These are phyloP conservation scores for Tricholomella constricta DNA, from an alignment of 768 basidiomycete species.

Conservation along the genomic window DNA sequence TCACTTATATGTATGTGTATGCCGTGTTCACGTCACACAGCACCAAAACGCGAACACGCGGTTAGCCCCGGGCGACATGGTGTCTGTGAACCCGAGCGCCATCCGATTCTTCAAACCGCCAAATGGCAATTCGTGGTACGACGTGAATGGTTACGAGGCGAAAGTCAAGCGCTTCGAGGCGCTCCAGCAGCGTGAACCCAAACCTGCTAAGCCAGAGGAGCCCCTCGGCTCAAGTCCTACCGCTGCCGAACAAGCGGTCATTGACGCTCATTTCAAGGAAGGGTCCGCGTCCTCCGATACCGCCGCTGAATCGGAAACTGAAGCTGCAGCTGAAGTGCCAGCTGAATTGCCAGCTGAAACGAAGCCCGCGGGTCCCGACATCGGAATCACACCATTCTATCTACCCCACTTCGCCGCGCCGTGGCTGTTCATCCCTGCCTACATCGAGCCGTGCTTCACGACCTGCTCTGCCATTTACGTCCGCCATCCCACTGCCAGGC, in stretches of 20 bases:
- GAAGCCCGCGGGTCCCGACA: constrained; percentile 11
- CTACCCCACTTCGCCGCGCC: constrained; percentile 89
- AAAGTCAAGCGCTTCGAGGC: constrained; percentile 9
- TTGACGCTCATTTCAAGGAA: not conserved
- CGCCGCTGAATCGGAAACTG: constrained; percentile 8
- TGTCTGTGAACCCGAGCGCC: constrained; percentile 80
- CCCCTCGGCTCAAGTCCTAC: not conserved
- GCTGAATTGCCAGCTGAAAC: not conserved
- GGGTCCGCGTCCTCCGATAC: not conserved
- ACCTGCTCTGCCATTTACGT: constrained; percentile 93
- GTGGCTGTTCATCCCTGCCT: constrained; percentile 91
- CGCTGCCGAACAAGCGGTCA: constrained; percentile 1
- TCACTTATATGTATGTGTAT: not conserved
- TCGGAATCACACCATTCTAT: constrained; percentile 69
- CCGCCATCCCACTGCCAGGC: constrained; percentile 95
- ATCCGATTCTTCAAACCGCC: constrained; percentile 68
- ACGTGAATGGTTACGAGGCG: constrained; percentile 30
- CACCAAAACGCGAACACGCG: constrained; percentile 84
- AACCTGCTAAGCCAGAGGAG: not conserved
- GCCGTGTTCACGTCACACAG: constrained; percentile 39
- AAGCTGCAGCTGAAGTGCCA: constrained; percentile 5
- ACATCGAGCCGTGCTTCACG: constrained; percentile 79
- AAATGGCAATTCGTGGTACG: constrained; percentile 33
- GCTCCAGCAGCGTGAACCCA: not conserved
- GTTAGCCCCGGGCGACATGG: constrained; percentile 92